phyloP scores from a whole-genome alignment of 257 asterid species.

The Cynanchum wilfordii region DNA sequence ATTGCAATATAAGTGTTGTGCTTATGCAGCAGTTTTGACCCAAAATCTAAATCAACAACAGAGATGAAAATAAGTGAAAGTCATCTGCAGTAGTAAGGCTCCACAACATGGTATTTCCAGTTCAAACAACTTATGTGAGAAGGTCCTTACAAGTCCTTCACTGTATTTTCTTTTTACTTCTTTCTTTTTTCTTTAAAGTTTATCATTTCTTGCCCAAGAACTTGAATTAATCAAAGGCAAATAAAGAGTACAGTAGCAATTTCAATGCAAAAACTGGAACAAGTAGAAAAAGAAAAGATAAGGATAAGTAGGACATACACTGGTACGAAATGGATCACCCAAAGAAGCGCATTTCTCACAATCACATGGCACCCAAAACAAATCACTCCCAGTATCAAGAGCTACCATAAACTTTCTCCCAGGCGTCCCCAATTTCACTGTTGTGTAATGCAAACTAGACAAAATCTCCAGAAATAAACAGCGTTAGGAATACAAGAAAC shows the following conservation, averaged over 20 bases:
- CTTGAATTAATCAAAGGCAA: too few relatives aligned
- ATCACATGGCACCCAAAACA: constrained; percentile 83
- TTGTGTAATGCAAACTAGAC: constrained; percentile 73
- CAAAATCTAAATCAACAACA: not conserved
- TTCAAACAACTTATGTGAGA: not conserved
- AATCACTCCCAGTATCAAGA: constrained; percentile 84
- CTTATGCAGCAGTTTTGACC: not conserved
- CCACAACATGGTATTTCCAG: not conserved
- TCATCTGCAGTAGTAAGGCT: not conserved
- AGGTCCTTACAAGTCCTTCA: not conserved
- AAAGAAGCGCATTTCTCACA: constrained; percentile 58
- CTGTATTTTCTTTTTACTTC: not conserved
- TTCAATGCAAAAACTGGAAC: not conserved
- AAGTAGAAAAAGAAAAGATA: not conserved
- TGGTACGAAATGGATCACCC: constrained; percentile 40
- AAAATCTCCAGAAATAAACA: constrained; percentile 20
- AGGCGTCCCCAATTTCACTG: constrained; percentile 73
- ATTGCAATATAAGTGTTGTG: not conserved
- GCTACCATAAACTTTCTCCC: constrained; percentile 84
- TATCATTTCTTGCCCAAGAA: not conserved
- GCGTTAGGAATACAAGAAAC: constrained; percentile 3
- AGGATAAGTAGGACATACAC: constrained; percentile 35
- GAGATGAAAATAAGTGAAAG: not conserved
- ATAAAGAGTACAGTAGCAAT: not conserved
- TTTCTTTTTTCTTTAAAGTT: not conserved